Conservation (phyloP, 257 asterid genomes). For the Paulownia fortunei region DNA sequence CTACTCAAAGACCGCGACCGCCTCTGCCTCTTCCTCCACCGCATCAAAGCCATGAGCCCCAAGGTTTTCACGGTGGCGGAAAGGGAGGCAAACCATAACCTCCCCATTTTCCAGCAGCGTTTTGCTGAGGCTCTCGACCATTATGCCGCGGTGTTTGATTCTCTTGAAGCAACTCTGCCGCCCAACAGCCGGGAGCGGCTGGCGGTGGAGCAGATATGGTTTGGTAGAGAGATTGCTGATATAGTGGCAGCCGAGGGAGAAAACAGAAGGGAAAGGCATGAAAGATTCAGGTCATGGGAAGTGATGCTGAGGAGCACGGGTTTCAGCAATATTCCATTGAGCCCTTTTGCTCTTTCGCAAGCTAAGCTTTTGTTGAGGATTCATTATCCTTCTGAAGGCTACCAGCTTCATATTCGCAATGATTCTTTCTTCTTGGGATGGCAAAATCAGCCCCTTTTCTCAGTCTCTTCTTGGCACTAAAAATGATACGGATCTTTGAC, state of each 20-base stretch:
- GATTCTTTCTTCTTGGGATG: neutral
- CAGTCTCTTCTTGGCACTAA: constrained; percentile 94
- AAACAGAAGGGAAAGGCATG: neutral
- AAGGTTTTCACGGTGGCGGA: constrained; percentile 74
- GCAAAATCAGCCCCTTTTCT: constrained; percentile 13
- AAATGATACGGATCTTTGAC: neutral
- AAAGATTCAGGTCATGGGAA: constrained; percentile 78
- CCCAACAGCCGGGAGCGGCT: constrained; percentile 79
- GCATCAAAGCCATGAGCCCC: constrained; percentile 68
- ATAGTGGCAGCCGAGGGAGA: constrained; percentile 49
- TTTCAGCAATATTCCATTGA: constrained; percentile 64
- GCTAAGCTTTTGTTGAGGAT: constrained; percentile 80
- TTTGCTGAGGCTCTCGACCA: constrained; percentile 86
- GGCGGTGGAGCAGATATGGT: constrained; percentile 83
- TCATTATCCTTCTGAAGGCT: neutral
- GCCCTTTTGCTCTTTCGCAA: constrained; percentile 85
- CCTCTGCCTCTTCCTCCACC: constrained; percentile 65
- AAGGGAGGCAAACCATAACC: constrained; percentile 84
- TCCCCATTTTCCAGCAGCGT: constrained; percentile 69
- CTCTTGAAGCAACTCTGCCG: constrained; percentile 91
- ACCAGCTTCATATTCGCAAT: neutral
- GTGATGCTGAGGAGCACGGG: constrained; percentile 66
- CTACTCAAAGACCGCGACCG: constrained; percentile 62
- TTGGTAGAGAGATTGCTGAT: constrained; percentile 80
- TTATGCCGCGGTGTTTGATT: constrained; percentile 85